Percentiles rank a stretch among this genome's conserved stretches.
These are phyloP conservation scores for Trichoderma semiorbis DNA, from an alignment of 2,329 filamentous ascomycete species.

Conservation along the genomic window DNA sequence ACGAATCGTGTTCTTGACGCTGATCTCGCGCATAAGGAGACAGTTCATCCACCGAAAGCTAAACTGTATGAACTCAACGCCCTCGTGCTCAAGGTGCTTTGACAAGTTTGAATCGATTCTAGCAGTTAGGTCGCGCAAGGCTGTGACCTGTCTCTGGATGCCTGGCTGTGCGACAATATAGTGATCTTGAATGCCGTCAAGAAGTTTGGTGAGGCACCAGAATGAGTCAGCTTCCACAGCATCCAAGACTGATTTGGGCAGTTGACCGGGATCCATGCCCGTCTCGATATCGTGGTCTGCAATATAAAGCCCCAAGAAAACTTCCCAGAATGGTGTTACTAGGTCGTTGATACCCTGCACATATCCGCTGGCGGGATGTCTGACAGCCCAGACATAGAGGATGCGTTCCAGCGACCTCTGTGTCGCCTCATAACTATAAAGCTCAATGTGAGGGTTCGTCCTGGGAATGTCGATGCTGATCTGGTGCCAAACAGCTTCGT, in stretches of 20 bases:
- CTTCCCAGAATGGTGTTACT: slow-evolving; percentile 96
- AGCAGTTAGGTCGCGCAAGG: slow-evolving; percentile 83
- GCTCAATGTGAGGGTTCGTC: slow-evolving; percentile 90
- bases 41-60: slow-evolving; percentile 99
- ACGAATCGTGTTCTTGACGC: slow-evolving; percentile 90
- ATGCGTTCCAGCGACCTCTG: slow-evolving; percentile 92
- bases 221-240: slow-evolving; percentile 97
- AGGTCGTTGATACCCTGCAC: slow-evolving; percentile 99
- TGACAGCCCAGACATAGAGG: slow-evolving; percentile 94
- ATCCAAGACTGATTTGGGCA: slow-evolving; percentile 86
- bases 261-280: slow-evolving; percentile 94
- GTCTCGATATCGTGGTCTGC: slow-evolving; percentile 89
- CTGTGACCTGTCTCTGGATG: slow-evolving; percentile 89
- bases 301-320: slow-evolving; percentile 91
- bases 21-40: slow-evolving; percentile 94
- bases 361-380: slow-evolving; percentile 95
- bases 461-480: slow-evolving; percentile 97
- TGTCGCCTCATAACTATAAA: slow-evolving; percentile 95
- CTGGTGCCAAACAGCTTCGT: slow-evolving; percentile 98
- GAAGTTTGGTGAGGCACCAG: slow-evolving; percentile 94
- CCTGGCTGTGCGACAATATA: slow-evolving; percentile 98
- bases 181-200: slow-evolving; percentile 99
- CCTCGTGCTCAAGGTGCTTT: slow-evolving; percentile 84
- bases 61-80: slow-evolving; percentile 98
- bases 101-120: slow-evolving; percentile 82